Percentiles rank a stretch among this genome's conserved stretches.
These are phyloP conservation scores for Quercus gilva DNA, from an alignment of 306 rosid genomes.

Conservation along the genomic window DNA sequence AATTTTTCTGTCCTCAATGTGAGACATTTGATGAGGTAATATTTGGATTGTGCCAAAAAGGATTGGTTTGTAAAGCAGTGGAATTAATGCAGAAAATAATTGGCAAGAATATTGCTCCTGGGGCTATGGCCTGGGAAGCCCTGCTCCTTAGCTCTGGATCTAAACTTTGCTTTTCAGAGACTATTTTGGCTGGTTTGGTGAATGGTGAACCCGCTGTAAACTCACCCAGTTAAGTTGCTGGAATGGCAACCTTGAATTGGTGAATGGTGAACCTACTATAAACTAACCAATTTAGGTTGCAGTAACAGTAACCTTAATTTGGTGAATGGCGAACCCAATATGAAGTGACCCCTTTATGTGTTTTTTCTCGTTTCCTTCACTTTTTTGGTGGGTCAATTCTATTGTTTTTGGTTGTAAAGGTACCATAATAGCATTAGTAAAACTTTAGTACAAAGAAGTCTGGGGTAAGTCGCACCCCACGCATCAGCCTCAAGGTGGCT, in stretches of 20 bases:
- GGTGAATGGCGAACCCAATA: too few relatives aligned
- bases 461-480: too few relatives aligned
- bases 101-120: constrained; percentile 36
- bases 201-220: constrained; percentile 34
- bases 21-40: constrained; percentile 54
- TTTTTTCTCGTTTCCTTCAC: not conserved
- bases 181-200: constrained; percentile 42
- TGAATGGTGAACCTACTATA: too few relatives aligned
- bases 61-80: constrained; percentile 43
- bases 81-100: constrained; percentile 48
- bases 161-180: constrained; percentile 31
- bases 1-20: constrained; percentile 37
- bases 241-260: not conserved
- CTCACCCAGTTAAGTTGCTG: not conserved
- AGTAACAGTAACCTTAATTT: not conserved
- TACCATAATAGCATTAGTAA: too few relatives aligned
- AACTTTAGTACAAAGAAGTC: too few relatives aligned
- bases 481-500: too few relatives aligned
- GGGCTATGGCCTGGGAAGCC: constrained; percentile 66
- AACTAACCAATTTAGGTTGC: not conserved
- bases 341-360: too few relatives aligned
- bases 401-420: too few relatives aligned
- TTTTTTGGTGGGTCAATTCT: too few relatives aligned
- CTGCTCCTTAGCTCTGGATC: constrained; percentile 39
- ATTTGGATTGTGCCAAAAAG: constrained; percentile 52